Evolutionary conservation across 2,329 filamentous ascomycete species (phyloP).

Genomic region (Simplicillium aogashimaense): DNA sequence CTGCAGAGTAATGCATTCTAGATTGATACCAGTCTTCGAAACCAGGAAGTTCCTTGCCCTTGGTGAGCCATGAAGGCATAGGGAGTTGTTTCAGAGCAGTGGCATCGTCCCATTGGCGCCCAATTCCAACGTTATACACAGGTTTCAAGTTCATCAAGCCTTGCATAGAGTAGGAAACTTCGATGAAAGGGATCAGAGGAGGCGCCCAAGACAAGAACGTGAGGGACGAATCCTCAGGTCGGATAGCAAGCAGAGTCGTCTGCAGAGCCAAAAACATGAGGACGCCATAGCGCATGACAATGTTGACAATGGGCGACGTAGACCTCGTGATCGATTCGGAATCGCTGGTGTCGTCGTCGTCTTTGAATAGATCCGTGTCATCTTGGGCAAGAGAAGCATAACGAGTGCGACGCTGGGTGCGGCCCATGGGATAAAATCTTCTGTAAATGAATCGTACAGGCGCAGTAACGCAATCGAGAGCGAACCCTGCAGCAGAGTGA

Average conservation of each 20-base stretch:
- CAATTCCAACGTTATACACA: not conserved
- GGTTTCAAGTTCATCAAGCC: not conserved
- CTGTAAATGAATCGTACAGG: not conserved
- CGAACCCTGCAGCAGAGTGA: not conserved
- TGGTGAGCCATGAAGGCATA: conserved; percentile 15
- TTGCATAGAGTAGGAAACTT: not conserved
- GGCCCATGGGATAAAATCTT: not conserved
- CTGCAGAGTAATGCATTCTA: conserved; percentile 21
- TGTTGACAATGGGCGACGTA: not conserved
- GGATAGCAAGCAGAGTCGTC: not conserved
- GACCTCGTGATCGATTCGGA: not conserved
- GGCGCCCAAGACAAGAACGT: not conserved
- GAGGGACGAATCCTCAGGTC: not conserved
- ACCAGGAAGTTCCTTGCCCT: conserved; percentile 5
- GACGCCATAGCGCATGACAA: not conserved
- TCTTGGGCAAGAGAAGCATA: not conserved
- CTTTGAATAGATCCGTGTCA: not conserved
- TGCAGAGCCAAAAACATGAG: not conserved
- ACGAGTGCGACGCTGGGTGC: not conserved
- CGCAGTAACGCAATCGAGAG: not conserved
- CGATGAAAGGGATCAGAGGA: not conserved
- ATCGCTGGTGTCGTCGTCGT: not conserved
- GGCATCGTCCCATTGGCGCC: not conserved
- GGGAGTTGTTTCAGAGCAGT: not conserved
- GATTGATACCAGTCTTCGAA: conserved; percentile 19